Conservation (phyloP, 148 eudicot species). For the Gaultheria prostrata region DNA sequence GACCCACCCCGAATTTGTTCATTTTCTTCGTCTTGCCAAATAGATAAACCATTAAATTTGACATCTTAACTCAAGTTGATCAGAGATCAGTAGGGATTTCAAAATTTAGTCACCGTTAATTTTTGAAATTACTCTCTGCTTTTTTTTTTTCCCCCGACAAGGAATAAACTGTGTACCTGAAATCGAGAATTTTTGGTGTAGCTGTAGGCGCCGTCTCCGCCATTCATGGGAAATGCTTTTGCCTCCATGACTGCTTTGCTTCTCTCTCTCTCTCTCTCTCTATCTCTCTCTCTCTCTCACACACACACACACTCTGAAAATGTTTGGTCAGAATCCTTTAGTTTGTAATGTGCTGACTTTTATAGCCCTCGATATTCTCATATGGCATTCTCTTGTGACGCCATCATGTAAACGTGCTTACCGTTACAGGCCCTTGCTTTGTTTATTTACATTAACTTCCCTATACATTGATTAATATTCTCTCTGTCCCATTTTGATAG, state of each 20-base stretch:
- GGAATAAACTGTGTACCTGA: neutral
- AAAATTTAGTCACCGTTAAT: no score
- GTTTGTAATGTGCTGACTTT: neutral
- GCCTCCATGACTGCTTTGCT: neutral
- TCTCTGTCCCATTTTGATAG: no score
- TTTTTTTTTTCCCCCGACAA: neutral
- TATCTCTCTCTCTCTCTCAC: neutral
- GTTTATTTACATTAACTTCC: no score
- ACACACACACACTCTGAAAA: neutral
- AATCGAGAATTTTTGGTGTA: conserved; percentile 11
- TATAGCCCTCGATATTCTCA: neutral
- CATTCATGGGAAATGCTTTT: conserved; percentile 11
- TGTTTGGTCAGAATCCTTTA: no score
- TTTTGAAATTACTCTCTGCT: no score
- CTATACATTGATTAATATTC: no score
- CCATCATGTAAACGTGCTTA: neutral
- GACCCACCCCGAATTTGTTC: no score
- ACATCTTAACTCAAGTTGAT: no score
- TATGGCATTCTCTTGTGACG: neutral
- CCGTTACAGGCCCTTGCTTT: neutral
- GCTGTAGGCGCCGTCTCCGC: conserved; percentile 18
- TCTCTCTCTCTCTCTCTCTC: conserved; percentile 7
- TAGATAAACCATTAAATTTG: no score
- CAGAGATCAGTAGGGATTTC: no score
- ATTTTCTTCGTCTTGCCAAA: no score